phyloP scores from a whole-genome alignment of 768 basidiomycete genomes.

The Rickenella mellea region DNA sequence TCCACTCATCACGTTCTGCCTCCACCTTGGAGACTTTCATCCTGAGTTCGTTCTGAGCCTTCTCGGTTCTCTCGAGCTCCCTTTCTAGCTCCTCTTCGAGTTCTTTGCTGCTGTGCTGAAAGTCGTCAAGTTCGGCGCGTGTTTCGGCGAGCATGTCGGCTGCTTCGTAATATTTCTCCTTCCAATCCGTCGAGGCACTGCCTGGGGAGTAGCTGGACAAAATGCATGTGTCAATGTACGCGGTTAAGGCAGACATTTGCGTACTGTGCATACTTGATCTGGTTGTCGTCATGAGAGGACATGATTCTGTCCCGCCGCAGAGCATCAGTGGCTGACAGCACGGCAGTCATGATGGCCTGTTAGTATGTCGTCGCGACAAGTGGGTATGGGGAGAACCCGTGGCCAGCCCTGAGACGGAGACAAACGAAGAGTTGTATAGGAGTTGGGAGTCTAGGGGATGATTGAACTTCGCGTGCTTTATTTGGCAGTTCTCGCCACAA shows the following conservation, averaged over 20 bases:
- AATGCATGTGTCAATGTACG: slow-evolving; percentile 3
- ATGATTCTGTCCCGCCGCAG: slow-evolving; percentile 51
- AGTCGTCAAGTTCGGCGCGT: slow-evolving; percentile 77
- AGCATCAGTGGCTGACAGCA: slow-evolving; percentile 50
- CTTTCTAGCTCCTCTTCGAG: slow-evolving; percentile 89
- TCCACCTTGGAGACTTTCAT: slow-evolving; percentile 64
- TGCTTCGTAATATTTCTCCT: slow-evolving; percentile 70
- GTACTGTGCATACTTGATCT: slow-evolving; percentile 36
- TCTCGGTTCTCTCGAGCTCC: slow-evolving; percentile 83
- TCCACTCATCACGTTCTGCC: slow-evolving; percentile 83
- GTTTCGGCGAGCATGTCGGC: slow-evolving; percentile 81
- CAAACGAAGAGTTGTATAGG: neutral
- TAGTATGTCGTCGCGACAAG: neutral
- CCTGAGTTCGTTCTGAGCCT: slow-evolving; percentile 71
- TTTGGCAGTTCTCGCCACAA: neutral
- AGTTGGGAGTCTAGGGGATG: neutral
- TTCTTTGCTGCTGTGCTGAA: slow-evolving; percentile 80
- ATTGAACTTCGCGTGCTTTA: neutral
- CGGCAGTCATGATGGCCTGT: slow-evolving; percentile 42
- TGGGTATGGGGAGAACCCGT: neutral
- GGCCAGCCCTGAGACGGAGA: neutral
- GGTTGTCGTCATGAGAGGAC: slow-evolving; percentile 54
- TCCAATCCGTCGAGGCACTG: slow-evolving; percentile 54
- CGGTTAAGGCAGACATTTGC: neutral
- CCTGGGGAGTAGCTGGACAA: slow-evolving; percentile 38